phyloP scores from a whole-genome alignment of 345 rosid genomes.

The Euphorbia tirucalli region DNA sequence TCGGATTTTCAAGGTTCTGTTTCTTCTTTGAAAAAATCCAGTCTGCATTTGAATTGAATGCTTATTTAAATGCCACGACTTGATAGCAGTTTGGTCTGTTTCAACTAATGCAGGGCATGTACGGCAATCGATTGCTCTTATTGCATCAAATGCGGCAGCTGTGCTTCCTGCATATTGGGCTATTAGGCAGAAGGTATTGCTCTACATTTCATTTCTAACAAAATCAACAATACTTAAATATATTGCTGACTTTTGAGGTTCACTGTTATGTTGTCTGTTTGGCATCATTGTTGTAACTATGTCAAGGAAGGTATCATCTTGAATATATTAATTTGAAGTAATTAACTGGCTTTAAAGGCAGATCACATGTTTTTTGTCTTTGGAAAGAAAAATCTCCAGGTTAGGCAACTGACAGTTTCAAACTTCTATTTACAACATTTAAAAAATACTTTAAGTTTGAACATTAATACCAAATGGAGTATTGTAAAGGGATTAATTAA shows the following conservation, averaged over 20 bases:
- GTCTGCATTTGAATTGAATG: slow-evolving; percentile 16
- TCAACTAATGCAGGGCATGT: slow-evolving; percentile 56
- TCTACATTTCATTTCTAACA: neutral
- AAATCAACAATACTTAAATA: neutral
- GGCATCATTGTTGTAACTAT: neutral
- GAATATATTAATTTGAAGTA: neutral
- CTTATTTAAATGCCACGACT: neutral
- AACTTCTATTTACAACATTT: neutral
- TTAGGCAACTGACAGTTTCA: neutral
- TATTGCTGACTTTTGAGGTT: neutral
- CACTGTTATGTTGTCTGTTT: neutral
- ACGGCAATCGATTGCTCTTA: slow-evolving; percentile 75
- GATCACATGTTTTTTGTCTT: neutral
- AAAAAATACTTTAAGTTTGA: neutral
- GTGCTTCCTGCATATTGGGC: slow-evolving; percentile 88
- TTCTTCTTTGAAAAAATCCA: slow-evolving; percentile 7
- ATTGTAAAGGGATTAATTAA: neutral
- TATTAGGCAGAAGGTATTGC: slow-evolving; percentile 71
- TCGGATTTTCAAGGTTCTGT: neutral
- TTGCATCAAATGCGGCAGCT: slow-evolving; percentile 86
- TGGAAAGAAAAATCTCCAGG: neutral
- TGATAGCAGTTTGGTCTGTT: slow-evolving; percentile 9
- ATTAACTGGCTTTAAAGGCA: neutral
- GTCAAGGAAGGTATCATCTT: neutral
- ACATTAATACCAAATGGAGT: neutral